phyloP scores from a whole-genome alignment of 2,329 filamentous ascomycete genomes.

The Fusarium foetens region DNA sequence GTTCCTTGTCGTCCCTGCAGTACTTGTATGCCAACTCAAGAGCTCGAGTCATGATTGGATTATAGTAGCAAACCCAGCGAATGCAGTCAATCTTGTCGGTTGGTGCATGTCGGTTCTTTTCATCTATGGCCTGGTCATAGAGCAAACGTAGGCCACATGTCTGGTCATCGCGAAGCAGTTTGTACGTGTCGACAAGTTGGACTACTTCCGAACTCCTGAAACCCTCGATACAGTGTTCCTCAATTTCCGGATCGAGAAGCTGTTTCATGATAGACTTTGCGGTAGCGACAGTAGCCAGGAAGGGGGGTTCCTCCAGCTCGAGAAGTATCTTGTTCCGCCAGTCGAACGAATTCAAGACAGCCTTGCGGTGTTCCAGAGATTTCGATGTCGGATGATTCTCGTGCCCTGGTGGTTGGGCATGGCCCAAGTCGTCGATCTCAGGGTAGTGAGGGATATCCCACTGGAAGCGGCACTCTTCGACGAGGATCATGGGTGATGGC shows the following conservation, averaged over 20 bases:
- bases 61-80: background rate
- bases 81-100: background rate
- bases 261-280: background rate
- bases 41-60: background rate
- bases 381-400: background rate
- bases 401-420: background rate
- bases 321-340: background rate
- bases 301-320: background rate
- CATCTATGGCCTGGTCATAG: background rate
- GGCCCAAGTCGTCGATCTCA: background rate
- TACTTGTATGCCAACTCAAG: background rate
- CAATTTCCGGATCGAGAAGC: background rate
- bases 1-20: background rate
- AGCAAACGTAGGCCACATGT: background rate
- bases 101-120: no score
- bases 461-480: background rate
- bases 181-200: background rate
- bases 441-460: no score
- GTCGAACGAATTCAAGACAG: background rate
- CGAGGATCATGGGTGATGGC: background rate
- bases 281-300: background rate
- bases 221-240: background rate
- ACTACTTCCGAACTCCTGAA: background rate
- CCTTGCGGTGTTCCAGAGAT: background rate
- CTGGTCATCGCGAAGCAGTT: background rate